Evolutionary conservation across 352 stramenopile genomes (phyloP).

Genomic region (Pythium plurisporium): DNA sequence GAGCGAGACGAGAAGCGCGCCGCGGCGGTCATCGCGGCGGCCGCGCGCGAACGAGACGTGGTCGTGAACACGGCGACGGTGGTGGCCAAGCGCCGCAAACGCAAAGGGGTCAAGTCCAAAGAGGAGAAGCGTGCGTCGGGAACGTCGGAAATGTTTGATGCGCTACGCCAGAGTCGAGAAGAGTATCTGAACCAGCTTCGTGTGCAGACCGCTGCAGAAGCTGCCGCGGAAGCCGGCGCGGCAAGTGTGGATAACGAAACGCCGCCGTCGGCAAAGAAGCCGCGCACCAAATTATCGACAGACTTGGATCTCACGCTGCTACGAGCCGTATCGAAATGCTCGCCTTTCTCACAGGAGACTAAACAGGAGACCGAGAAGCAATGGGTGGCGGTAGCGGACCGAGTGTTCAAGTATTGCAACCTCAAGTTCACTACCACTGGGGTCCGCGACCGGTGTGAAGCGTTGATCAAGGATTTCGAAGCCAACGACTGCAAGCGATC

Average conservation of each 20-base stretch:
- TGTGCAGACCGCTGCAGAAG: conserved; percentile 8
- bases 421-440: conserved; percentile 11
- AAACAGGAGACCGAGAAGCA: background rate
- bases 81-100: conserved; percentile 13
- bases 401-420: conserved; percentile 5
- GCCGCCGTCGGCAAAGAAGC: background rate
- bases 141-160: conserved; percentile 14
- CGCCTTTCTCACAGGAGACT: conserved; percentile 9
- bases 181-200: conserved; percentile 17
- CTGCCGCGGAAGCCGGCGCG: background rate
- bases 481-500: conserved; percentile 10
- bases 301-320: conserved; percentile 11
- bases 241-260: background rate
- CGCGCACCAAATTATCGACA: background rate
- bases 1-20: conserved; percentile 9
- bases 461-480: conserved; percentile 16
- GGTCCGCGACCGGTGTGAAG: conserved; percentile 12
- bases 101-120: conserved; percentile 20
- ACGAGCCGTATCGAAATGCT: conserved; percentile 8
- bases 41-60: background rate
- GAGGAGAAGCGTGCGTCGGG: conserved; percentile 7
- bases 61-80: conserved; percentile 7
- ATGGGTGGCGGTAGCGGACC: conserved; percentile 8
- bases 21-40: conserved; percentile 3
- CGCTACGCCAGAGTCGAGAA: conserved; percentile 10